These are phyloP conservation scores for Onygenales sp. DNA, from an alignment of 2,329 filamentous ascomycete species.

Conservation along the genomic window DNA sequence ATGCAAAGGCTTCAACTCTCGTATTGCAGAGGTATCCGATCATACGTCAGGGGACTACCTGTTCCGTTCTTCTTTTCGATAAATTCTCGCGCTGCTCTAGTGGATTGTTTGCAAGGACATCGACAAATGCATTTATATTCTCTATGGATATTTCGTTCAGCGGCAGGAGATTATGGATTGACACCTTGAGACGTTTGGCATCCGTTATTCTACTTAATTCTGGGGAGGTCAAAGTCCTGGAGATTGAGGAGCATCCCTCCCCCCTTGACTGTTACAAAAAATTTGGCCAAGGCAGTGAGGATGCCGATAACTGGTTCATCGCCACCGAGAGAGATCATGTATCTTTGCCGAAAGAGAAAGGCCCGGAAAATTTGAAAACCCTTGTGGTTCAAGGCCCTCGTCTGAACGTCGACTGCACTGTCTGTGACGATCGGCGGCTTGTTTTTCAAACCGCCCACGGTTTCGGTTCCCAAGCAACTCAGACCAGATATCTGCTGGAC, in stretches of 20 bases:
- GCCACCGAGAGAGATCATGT: background rate
- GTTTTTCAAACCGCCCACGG: background rate
- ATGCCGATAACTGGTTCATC: background rate
- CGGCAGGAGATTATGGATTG: background rate
- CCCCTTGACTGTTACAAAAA: background rate
- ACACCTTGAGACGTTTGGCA: background rate
- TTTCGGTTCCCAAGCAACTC: background rate
- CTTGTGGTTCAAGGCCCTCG: background rate
- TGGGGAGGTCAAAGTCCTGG: too few species aligned
- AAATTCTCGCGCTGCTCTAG: too few species aligned
- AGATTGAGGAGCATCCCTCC: background rate
- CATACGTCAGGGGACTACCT: too few species aligned
- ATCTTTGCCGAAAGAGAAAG: background rate
- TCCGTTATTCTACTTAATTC: background rate
- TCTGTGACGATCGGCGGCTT: background rate
- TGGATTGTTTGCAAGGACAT: background rate
- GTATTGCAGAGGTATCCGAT: background rate
- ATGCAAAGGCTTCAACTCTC: background rate
- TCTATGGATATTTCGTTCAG: background rate
- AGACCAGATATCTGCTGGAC: background rate
- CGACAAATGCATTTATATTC: background rate
- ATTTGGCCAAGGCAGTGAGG: background rate
- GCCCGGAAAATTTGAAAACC: background rate
- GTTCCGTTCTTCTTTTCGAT: too few species aligned
- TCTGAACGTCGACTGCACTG: background rate